Conservation (phyloP, 495 filamentous ascomycete species). For the Podospora didyma region DNA sequence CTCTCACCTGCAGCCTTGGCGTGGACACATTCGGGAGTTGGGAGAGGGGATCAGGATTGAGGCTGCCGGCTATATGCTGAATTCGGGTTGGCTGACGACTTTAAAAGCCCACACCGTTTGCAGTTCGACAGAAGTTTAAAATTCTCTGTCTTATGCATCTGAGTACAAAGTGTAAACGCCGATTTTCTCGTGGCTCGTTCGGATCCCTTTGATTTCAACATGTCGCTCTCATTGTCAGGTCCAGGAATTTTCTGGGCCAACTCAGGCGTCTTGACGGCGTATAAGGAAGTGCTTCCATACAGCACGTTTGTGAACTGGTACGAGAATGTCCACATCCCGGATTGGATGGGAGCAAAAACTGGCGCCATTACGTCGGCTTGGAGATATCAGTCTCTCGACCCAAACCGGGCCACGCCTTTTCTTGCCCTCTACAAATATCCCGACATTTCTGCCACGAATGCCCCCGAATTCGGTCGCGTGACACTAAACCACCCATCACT, state of each 20-base stretch:
- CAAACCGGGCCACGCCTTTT: conserved; percentile 6
- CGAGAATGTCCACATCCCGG: conserved; percentile 21
- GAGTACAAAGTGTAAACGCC: too few relatives aligned
- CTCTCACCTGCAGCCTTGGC: too few relatives aligned
- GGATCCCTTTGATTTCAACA: too few relatives aligned
- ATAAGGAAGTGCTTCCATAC: background rate
- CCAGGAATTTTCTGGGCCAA: background rate
- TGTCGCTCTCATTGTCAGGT: background rate
- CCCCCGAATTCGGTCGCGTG: conserved; percentile 13
- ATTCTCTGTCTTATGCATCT: too few relatives aligned
- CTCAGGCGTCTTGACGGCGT: background rate
- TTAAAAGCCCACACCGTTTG: too few relatives aligned
- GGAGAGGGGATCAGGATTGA: too few relatives aligned
- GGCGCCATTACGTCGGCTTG: conserved; percentile 18
- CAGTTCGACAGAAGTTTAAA: too few relatives aligned
- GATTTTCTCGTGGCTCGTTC: too few relatives aligned
- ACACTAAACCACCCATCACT: conserved; percentile 16
- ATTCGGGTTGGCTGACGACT: too few relatives aligned
- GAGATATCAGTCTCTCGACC: conserved; percentile 15
- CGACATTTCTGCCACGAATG: conserved; percentile 12
- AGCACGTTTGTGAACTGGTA: conserved; percentile 11
- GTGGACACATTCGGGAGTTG: too few relatives aligned
- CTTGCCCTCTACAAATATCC: conserved; percentile 19
- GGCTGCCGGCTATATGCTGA: too few relatives aligned
- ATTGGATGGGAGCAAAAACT: conserved; percentile 24